These are phyloP conservation scores for Ustilago trichophora DNA, from an alignment of 1,284 basidiomycete genomes.

Conservation along the genomic window DNA sequence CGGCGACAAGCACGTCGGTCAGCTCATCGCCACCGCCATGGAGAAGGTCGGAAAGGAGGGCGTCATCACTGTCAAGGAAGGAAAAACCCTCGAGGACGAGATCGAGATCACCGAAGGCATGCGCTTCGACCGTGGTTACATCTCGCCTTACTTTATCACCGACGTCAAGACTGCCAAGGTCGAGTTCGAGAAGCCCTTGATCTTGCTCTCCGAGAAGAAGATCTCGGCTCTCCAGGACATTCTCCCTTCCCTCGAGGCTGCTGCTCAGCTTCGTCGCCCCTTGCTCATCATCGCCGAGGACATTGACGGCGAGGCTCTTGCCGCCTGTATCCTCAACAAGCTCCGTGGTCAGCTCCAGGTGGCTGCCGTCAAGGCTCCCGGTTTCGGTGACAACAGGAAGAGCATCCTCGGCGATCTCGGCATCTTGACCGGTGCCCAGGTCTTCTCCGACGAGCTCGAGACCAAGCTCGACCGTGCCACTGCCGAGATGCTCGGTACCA, in stretches of 20 bases:
- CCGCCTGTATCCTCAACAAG: slow-evolving; percentile 98
- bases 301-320: slow-evolving; percentile 95
- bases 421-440: slow-evolving; percentile 94
- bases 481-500: slow-evolving; percentile 86
- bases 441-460: slow-evolving; percentile 98
- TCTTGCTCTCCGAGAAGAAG: slow-evolving; percentile 97
- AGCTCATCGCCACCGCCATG: slow-evolving; percentile 98
- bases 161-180: slow-evolving; percentile 96
- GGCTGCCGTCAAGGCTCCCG: slow-evolving; percentile 92
- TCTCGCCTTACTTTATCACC: slow-evolving; percentile 98
- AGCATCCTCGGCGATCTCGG: slow-evolving; percentile 94
- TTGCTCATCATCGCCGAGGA: slow-evolving; percentile 97
- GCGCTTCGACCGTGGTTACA: slow-evolving; percentile 99
- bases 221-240: slow-evolving; percentile 95
- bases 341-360: slow-evolving; percentile 94
- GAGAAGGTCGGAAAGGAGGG: slow-evolving; percentile 99
- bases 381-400: slow-evolving; percentile 99
- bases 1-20: slow-evolving; percentile 91
- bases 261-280: slow-evolving; percentile 89
- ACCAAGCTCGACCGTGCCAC: slow-evolving; percentile 95
- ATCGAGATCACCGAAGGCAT: slow-evolving; percentile 99
- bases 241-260: slow-evolving; percentile 89
- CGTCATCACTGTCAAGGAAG: slow-evolving; percentile 99
- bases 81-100: slow-evolving; percentile 93
- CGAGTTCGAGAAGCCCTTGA: slow-evolving; percentile 95